Evolutionary conservation across 129 eudicot genomes (phyloP).

Genomic region (Ambrosia artemisiifolia): DNA sequence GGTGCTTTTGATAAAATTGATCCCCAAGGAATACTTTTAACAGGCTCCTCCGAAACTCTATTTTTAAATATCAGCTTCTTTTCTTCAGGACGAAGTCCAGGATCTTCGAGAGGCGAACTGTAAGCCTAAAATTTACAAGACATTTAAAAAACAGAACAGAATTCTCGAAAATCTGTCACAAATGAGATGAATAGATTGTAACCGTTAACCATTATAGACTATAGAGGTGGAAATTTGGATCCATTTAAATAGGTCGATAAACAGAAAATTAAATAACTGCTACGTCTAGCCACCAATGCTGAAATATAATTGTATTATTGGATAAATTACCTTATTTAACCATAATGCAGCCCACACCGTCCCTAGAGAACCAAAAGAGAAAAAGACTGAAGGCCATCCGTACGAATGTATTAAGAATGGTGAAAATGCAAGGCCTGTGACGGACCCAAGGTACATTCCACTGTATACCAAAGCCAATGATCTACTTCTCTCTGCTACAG

Average conservation of each 20-base stretch:
- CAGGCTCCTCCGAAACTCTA: constrained; percentile 64
- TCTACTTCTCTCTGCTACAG: constrained; percentile 85
- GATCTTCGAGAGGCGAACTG: constrained; percentile 84
- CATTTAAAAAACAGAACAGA: neutral
- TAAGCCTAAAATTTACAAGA: constrained; percentile 48
- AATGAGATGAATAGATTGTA: neutral
- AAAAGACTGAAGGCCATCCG: constrained; percentile 93
- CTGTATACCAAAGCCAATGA: constrained; percentile 84
- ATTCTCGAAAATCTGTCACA: neutral
- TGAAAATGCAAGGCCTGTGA: constrained; percentile 84
- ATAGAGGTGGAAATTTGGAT: neutral
- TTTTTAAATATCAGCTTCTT: constrained; percentile 58
- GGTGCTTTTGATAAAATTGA: constrained; percentile 72
- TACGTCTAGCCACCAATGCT: neutral
- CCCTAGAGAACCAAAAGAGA: constrained; percentile 85
- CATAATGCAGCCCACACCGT: constrained; percentile 77
- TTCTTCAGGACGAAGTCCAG: constrained; percentile 62
- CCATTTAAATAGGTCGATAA: neutral
- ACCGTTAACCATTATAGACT: neutral
- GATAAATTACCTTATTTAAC: constrained; percentile 55
- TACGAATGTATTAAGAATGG: constrained; percentile 67
- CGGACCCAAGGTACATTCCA: constrained; percentile 93
- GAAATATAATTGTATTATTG: neutral
- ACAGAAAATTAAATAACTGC: neutral
- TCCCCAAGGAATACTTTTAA: constrained; percentile 71